These are phyloP conservation scores for Trichoderma sp. DNA, from an alignment of 2,329 filamentous ascomycete genomes.

Conservation along the genomic window DNA sequence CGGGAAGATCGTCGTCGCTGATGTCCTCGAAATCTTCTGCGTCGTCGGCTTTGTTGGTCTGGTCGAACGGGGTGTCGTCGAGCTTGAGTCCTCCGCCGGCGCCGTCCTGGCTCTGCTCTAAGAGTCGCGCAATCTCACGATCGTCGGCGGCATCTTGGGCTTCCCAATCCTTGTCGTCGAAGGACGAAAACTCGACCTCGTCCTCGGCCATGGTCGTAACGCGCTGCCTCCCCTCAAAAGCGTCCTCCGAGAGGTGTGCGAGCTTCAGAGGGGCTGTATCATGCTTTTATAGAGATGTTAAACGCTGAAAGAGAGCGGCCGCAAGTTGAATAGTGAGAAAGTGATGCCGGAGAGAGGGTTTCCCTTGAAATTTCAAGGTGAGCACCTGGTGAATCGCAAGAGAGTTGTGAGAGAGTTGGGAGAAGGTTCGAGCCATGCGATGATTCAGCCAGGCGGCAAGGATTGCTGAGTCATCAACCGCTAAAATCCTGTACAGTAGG, in stretches of 20 bases:
- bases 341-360: too few species aligned
- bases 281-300: slow-evolving; percentile 32
- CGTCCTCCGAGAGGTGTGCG: slow-evolving; percentile 34
- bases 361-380: background rate
- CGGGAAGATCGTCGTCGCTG: slow-evolving; percentile 85
- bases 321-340: too few species aligned
- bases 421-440: too few species aligned
- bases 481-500: too few species aligned
- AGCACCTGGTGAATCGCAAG: background rate
- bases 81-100: slow-evolving; percentile 47
- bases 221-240: slow-evolving; percentile 33
- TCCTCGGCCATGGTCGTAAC: slow-evolving; percentile 41
- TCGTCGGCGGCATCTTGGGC: slow-evolving; percentile 55
- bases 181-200: slow-evolving; percentile 41
- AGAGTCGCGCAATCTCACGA: slow-evolving; percentile 48
- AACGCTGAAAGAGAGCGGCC: too few species aligned
- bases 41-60: slow-evolving; percentile 83
- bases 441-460: slow-evolving; percentile 1
- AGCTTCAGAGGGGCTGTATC: slow-evolving; percentile 32
- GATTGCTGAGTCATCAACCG: slow-evolving; percentile 17
- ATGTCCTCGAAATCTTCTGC: slow-evolving; percentile 91
- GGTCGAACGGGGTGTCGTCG: slow-evolving; percentile 56
- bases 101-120: slow-evolving; percentile 48
- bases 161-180: slow-evolving; percentile 44
- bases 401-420: too few species aligned